Percentiles rank a stretch among this genome's conserved stretches.
These are phyloP conservation scores for Telfairia occidentalis DNA, from an alignment of 331 rosid genomes.

Conservation along the genomic window DNA sequence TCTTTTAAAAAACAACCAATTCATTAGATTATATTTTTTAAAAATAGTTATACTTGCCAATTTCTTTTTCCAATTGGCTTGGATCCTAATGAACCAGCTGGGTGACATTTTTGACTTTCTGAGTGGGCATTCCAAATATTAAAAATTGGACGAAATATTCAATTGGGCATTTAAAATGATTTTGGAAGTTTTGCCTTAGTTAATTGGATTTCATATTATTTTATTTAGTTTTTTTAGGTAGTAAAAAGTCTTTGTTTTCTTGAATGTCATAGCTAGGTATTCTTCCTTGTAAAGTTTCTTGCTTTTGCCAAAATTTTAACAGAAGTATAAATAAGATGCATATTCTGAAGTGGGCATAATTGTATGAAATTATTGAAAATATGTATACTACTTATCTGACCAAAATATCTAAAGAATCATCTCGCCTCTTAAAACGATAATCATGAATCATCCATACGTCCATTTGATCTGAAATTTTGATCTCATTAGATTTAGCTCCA, in stretches of 20 bases:
- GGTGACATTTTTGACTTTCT: slow-evolving; percentile 9
- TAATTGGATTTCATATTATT: neutral
- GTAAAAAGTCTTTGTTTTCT: neutral
- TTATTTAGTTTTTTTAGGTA: neutral
- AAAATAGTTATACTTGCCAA: neutral
- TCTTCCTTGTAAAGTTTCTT: neutral
- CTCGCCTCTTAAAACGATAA: too few species aligned
- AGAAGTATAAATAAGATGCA: neutral
- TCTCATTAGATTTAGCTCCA: too few species aligned
- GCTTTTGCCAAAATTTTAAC: neutral
- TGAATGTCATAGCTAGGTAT: neutral
- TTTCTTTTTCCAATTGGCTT: neutral
- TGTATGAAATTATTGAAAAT: too few species aligned
- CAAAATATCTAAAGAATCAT: too few species aligned
- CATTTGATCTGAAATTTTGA: too few species aligned
- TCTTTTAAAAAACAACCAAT: neutral
- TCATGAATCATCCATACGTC: too few species aligned
- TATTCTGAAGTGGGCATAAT: neutral
- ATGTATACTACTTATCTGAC: too few species aligned
- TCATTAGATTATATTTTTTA: neutral
- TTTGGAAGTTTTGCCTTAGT: neutral
- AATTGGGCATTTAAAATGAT: neutral
- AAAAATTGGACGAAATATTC: neutral
- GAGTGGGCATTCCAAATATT: neutral
- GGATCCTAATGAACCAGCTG: slow-evolving; percentile 7